Percentiles rank a stretch among this genome's conserved stretches.
Conservation (phyloP, 805 yeast species). For the Danielia oregonensis region DNA sequence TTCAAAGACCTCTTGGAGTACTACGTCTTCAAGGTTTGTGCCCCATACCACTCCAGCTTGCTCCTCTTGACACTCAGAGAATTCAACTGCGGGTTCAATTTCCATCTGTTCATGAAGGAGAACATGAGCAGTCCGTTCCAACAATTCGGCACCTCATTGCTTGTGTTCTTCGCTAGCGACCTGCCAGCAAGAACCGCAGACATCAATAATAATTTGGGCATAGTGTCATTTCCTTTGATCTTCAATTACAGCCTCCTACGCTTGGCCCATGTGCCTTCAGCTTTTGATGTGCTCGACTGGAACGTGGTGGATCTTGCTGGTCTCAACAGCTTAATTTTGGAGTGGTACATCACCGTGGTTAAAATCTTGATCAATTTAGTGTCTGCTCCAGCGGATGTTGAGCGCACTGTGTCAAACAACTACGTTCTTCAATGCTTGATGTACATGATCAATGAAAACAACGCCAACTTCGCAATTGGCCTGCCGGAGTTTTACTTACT, state of each 20-base stretch:
- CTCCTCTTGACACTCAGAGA: constrained; percentile 47
- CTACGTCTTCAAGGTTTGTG: constrained; percentile 41
- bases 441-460: constrained; percentile 16
- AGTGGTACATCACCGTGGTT: constrained; percentile 43
- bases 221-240: constrained; percentile 47
- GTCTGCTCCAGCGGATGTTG: not conserved
- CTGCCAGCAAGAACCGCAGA: constrained; percentile 7
- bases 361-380: constrained; percentile 36
- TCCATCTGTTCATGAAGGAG: constrained; percentile 15
- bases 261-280: constrained; percentile 13
- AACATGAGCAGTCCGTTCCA: constrained; percentile 14
- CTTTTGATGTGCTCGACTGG: constrained; percentile 13
- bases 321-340: constrained; percentile 38
- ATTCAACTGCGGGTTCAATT: constrained; percentile 25
- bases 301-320: constrained; percentile 20
- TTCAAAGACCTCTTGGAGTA: constrained; percentile 48
- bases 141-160: constrained; percentile 13
- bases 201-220: constrained; percentile 50
- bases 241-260: constrained; percentile 33
- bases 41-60: constrained; percentile 42
- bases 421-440: constrained; percentile 27
- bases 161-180: constrained; percentile 12
- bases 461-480: constrained; percentile 4
- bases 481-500: constrained; percentile 20
- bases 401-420: constrained; percentile 9